These are phyloP conservation scores for Pleurotus cornucopiae DNA, from an alignment of 768 basidiomycete species.

Conservation along the genomic window DNA sequence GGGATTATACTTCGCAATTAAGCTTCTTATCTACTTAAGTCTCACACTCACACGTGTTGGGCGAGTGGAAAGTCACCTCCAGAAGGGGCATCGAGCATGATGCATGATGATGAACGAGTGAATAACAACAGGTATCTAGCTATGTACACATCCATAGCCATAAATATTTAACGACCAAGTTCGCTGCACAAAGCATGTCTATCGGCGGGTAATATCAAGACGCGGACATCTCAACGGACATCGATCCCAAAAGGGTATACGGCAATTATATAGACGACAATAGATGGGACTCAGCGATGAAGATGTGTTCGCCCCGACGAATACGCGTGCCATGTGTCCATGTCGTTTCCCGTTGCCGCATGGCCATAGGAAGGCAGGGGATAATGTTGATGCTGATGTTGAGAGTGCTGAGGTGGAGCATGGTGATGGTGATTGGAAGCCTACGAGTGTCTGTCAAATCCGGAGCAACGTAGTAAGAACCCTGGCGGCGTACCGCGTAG, in stretches of 20 bases:
- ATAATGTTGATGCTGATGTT: constrained; percentile 36
- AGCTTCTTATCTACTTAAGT: constrained; percentile 8
- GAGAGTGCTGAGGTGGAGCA: constrained; percentile 28
- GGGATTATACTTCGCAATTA: constrained; percentile 3
- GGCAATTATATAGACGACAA: constrained; percentile 6
- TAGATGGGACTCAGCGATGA: constrained; percentile 41
- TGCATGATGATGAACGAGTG: too few species aligned
- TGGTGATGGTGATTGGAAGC: constrained; percentile 31
- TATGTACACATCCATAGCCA: not conserved
- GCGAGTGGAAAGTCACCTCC: not conserved
- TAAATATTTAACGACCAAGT: not conserved
- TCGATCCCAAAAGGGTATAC: constrained; percentile 11
- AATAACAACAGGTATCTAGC: too few species aligned
- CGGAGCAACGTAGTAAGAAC: constrained; percentile 1
- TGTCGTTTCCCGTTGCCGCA: constrained; percentile 35
- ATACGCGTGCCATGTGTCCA: constrained; percentile 63
- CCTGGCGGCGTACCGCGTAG: constrained; percentile 40
- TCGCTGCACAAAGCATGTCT: not conserved
- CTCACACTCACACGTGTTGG: not conserved
- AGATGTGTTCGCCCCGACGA: constrained; percentile 62
- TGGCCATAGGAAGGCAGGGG: constrained; percentile 47
- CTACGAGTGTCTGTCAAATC: constrained; percentile 10
- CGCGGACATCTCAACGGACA: not conserved
- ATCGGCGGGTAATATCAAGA: not conserved
- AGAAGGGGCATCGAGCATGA: too few species aligned